Percentiles rank a stretch among this genome's conserved stretches.
Conservation (phyloP, 805 yeast genomes). For the Vanderwaltozyma polyspora region DNA sequence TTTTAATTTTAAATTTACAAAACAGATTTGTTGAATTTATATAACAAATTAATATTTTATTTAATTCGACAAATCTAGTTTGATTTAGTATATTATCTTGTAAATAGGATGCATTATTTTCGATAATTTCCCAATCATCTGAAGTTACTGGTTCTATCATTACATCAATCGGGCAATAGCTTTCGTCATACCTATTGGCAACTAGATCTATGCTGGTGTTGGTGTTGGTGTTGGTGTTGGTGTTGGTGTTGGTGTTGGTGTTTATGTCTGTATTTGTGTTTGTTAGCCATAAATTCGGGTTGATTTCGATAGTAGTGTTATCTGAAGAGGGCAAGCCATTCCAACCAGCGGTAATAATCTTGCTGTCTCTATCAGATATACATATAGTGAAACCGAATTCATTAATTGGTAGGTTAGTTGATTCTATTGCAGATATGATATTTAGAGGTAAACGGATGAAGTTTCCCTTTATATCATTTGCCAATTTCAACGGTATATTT, state of each 20-base stretch:
- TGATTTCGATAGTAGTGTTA: slow-evolving; percentile 14
- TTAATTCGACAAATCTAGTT: slow-evolving; percentile 57
- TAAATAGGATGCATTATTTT: slow-evolving; percentile 63
- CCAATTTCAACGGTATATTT: no score
- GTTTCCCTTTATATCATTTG: slow-evolving; percentile 19
- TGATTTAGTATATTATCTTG: slow-evolving; percentile 71
- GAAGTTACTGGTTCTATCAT: slow-evolving; percentile 67
- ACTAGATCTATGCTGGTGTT: slow-evolving; percentile 5
- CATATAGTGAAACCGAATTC: slow-evolving; percentile 15
- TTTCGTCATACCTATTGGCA: slow-evolving; percentile 9
- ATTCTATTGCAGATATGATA: slow-evolving; percentile 13
- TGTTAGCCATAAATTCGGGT: slow-evolving; percentile 14
- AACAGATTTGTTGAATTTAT: slow-evolving; percentile 44
- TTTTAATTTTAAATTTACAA: slow-evolving; percentile 47
- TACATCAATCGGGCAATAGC: slow-evolving; percentile 38
- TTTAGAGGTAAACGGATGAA: slow-evolving; percentile 20
- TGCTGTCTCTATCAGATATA: slow-evolving; percentile 2
- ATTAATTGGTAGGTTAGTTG: slow-evolving; percentile 14
- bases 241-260: background rate
- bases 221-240: background rate
- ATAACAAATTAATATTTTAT: slow-evolving; percentile 55
- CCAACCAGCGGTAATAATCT: slow-evolving; percentile 16
- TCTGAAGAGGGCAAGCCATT: slow-evolving; percentile 12
- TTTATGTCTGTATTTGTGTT: no score
- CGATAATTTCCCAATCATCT: slow-evolving; percentile 87